Evolutionary conservation across 2,329 filamentous ascomycete species (phyloP).

Genomic region (Fusarium ambrosium): DNA sequence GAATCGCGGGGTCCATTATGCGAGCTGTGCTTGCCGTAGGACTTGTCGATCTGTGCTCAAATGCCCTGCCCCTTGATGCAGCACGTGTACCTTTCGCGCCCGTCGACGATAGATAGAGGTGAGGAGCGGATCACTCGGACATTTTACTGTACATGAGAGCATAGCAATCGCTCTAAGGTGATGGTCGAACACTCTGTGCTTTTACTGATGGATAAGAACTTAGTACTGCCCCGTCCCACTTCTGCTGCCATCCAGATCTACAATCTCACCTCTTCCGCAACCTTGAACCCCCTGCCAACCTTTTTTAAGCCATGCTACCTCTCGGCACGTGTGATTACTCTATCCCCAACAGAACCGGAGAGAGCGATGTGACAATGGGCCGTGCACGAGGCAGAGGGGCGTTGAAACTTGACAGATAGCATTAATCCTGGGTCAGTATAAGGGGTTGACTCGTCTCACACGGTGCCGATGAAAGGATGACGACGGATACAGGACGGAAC

Average conservation of each 20-base stretch:
- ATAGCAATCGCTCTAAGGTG: background rate
- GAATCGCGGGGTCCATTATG: background rate
- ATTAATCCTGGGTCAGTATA: background rate
- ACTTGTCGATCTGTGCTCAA: background rate
- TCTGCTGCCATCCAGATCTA: background rate
- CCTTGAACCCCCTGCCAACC: background rate
- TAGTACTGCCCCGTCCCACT: background rate
- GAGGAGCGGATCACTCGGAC: background rate
- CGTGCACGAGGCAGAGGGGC: background rate
- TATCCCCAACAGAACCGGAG: background rate
- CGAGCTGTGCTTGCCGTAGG: background rate
- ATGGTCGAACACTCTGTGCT: background rate
- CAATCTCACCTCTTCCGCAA: background rate
- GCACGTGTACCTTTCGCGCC: background rate
- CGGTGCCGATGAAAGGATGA: background rate
- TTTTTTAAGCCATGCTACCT: background rate
- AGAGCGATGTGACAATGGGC: background rate
- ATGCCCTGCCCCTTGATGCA: background rate
- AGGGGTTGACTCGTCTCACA: background rate
- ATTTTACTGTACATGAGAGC: background rate
- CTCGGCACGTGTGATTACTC: background rate
- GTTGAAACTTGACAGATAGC: background rate
- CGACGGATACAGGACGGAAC: background rate
- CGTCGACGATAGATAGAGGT: background rate
- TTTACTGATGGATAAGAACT: background rate